Evolutionary conservation across 306 rosid genomes (phyloP).

Genomic region (Acacia confusa): DNA sequence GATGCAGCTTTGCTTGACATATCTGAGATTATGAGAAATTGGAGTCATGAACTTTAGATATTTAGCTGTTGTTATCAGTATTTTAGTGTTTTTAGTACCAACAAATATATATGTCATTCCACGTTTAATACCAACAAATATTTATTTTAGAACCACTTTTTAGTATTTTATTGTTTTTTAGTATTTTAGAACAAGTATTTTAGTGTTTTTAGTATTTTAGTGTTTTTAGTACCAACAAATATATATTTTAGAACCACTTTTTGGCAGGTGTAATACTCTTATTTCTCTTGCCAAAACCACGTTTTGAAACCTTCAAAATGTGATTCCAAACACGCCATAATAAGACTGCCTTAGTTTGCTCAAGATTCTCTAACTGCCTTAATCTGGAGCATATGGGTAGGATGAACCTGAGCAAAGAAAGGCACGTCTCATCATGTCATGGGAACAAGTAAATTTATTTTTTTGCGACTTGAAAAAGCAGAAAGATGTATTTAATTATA

Average conservation of each 20-base stretch:
- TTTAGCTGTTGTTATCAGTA: not conserved
- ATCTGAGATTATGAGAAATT: not conserved
- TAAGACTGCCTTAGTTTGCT: not conserved
- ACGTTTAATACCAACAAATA: too few relatives aligned
- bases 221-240: not conserved
- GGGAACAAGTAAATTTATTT: not conserved
- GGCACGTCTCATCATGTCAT: slow-evolving; percentile 16
- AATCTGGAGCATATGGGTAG: slow-evolving; percentile 2
- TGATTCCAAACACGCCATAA: not conserved
- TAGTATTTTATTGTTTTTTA: too few relatives aligned
- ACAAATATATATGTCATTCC: too few relatives aligned
- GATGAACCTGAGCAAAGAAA: not conserved
- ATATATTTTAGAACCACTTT: too few relatives aligned
- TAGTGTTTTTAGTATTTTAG: not conserved
- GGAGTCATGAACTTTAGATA: not conserved
- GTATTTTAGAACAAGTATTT: too few relatives aligned
- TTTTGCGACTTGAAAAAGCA: not conserved
- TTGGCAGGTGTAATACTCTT: not conserved
- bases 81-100: not conserved
- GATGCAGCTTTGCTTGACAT: not conserved
- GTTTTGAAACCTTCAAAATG: not conserved
- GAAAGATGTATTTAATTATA: not conserved
- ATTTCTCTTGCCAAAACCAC: not conserved
- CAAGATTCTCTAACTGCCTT: not conserved
- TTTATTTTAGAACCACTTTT: too few relatives aligned